phyloP scores from a whole-genome alignment of 371 early-diverging fungal species.

The Cokeromyces recurvatus region DNA sequence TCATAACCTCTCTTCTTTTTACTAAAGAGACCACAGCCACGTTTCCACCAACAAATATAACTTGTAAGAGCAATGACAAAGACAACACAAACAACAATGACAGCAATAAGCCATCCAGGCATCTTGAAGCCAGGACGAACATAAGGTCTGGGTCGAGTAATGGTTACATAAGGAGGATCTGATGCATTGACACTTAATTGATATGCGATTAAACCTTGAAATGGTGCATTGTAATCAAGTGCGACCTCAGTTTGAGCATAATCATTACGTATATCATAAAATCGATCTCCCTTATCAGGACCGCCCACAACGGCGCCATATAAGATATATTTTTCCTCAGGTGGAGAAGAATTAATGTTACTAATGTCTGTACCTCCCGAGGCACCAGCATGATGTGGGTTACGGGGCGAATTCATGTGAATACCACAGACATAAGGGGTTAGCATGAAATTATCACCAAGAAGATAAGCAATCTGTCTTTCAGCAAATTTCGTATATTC shows the following conservation, averaged over 20 bases:
- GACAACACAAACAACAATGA: constrained; percentile 37
- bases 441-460: constrained; percentile 54
- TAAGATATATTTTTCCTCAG: constrained; percentile 32
- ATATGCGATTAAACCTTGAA: constrained; percentile 56
- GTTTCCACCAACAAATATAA: constrained; percentile 21
- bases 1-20: too few relatives aligned
- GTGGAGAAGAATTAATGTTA: constrained; percentile 39
- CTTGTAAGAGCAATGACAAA: constrained; percentile 11
- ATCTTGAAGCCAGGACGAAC: constrained; percentile 9
- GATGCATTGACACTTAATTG: constrained; percentile 39
- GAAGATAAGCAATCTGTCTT: constrained; percentile 49
- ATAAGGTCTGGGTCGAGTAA: constrained; percentile 32
- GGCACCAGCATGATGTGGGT: constrained; percentile 63
- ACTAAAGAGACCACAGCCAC: constrained; percentile 7
- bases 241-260: constrained; percentile 55
- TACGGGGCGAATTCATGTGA: constrained; percentile 55
- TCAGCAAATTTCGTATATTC: constrained; percentile 43
- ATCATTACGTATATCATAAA: constrained; percentile 46
- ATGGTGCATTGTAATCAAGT: constrained; percentile 64
- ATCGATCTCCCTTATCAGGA: constrained; percentile 51
- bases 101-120: constrained; percentile 43
- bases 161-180: constrained; percentile 54
- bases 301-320: constrained; percentile 65
- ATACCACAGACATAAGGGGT: constrained; percentile 63
- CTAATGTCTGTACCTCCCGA: constrained; percentile 49